These are phyloP conservation scores for Lipomyces yamadae DNA, from an alignment of 805 yeast genomes.

Conservation along the genomic window DNA sequence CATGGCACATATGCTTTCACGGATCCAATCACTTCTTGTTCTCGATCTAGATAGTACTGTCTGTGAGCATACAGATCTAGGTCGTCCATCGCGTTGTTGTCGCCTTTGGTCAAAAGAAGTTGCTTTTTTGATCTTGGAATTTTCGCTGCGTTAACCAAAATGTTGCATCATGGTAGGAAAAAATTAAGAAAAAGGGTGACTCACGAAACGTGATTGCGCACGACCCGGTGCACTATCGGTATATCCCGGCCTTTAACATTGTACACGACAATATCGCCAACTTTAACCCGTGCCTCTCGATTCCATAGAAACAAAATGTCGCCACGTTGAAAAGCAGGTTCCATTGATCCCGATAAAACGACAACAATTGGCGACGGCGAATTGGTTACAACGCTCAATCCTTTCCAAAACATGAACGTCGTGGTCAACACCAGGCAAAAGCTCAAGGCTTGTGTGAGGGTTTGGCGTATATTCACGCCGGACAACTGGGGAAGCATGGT, in stretches of 20 bases:
- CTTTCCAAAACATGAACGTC: slow-evolving; percentile 91
- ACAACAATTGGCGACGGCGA: slow-evolving; percentile 95
- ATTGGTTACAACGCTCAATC: slow-evolving; percentile 72
- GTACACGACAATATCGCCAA: slow-evolving; percentile 95
- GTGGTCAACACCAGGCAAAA: slow-evolving; percentile 81
- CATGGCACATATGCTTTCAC: slow-evolving; percentile 92
- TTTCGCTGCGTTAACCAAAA: neutral
- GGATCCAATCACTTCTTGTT: slow-evolving; percentile 80
- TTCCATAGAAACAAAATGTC: slow-evolving; percentile 93
- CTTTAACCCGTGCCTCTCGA: slow-evolving; percentile 64
- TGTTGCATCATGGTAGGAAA: neutral
- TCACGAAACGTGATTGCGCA: slow-evolving; percentile 72
- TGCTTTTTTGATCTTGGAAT: slow-evolving; percentile 33
- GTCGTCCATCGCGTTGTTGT: slow-evolving; percentile 92
- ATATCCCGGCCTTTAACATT: slow-evolving; percentile 76
- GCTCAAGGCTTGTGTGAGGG: slow-evolving; percentile 62
- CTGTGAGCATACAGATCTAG: slow-evolving; percentile 78
- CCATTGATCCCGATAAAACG: slow-evolving; percentile 98
- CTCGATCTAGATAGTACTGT: slow-evolving; percentile 76
- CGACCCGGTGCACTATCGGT: slow-evolving; percentile 96
- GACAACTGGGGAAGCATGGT: slow-evolving; percentile 28
- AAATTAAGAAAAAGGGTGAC: slow-evolving; percentile 36
- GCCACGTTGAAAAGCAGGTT: slow-evolving; percentile 98
- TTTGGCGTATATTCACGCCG: slow-evolving; percentile 49
- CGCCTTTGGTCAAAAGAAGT: slow-evolving; percentile 85